Conservation (phyloP, 2,329 filamentous ascomycete species). For the Xylaria sp. region DNA sequence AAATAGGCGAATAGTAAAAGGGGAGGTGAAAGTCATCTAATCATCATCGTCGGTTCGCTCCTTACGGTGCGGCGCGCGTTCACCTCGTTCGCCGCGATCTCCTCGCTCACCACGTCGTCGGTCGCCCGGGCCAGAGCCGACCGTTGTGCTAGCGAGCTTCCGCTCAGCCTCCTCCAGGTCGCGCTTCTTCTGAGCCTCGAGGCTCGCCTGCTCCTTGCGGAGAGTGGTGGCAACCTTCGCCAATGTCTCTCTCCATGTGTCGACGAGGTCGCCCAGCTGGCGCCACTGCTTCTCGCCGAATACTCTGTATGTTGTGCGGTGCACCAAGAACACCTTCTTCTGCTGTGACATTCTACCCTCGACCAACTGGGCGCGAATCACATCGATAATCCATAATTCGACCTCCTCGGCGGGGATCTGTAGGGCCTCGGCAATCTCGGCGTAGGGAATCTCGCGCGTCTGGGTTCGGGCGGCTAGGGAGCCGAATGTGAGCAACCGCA, state of each 20-base stretch:
- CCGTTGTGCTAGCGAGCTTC: slow-evolving; percentile 48
- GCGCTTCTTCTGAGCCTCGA: slow-evolving; percentile 69
- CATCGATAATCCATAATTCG: slow-evolving; percentile 98
- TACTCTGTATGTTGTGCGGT: slow-evolving; percentile 92
- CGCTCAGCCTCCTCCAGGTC: slow-evolving; percentile 67
- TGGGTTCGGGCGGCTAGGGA: slow-evolving; percentile 79
- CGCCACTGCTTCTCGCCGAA: slow-evolving; percentile 98
- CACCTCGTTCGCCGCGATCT: slow-evolving; percentile 27
- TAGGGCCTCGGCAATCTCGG: slow-evolving; percentile 75
- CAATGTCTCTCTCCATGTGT: slow-evolving; percentile 84
- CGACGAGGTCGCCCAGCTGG: slow-evolving; percentile 83
- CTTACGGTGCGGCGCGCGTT: slow-evolving; percentile 34
- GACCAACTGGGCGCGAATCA: slow-evolving; percentile 89
- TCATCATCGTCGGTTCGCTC: slow-evolving; percentile 54
- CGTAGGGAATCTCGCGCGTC: slow-evolving; percentile 83
- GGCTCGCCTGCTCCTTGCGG: slow-evolving; percentile 74
- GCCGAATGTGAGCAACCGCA: slow-evolving; percentile 89
- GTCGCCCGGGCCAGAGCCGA: slow-evolving; percentile 35
- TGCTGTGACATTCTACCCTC: slow-evolving; percentile 95
- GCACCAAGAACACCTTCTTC: slow-evolving; percentile 88
- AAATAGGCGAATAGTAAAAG: slow-evolving; percentile 22
- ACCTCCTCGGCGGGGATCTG: slow-evolving; percentile 79
- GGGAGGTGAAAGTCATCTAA: slow-evolving; percentile 32
- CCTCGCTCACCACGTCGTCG: slow-evolving; percentile 27
- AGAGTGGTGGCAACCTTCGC: slow-evolving; percentile 73